Conservation (phyloP, 225 moss, liverwort and hornwort species). For the Sphagnum tenellum region DNA sequence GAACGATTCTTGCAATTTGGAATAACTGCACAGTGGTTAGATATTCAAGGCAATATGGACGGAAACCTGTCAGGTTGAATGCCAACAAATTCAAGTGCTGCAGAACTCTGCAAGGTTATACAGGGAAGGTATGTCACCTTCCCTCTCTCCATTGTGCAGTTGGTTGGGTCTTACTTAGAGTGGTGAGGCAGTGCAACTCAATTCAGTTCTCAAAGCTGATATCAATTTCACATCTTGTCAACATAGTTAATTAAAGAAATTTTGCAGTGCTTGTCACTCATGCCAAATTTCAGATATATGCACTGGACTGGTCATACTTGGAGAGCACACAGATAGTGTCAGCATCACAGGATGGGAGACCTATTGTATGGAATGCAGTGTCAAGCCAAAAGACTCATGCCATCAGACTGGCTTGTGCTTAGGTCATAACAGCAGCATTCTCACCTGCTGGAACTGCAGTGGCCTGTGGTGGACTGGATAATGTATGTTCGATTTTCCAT, state of each 20-base stretch:
- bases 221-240: background rate
- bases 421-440: conserved; percentile 95
- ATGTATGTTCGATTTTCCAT: conserved; percentile 86
- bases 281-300: conserved; percentile 58
- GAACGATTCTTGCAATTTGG: background rate
- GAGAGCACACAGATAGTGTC: conserved; percentile 85
- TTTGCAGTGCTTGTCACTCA: background rate
- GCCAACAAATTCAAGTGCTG: conserved; percentile 63
- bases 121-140: conserved; percentile 51
- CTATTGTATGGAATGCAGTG: conserved; percentile 97
- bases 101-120: conserved; percentile 92
- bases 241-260: background rate
- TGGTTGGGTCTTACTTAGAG: background rate
- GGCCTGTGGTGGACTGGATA: conserved; percentile 91
- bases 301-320: conserved; percentile 86
- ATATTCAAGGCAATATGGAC: conserved; percentile 50
- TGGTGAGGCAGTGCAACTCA: too few relatives aligned
- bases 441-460: conserved; percentile 69
- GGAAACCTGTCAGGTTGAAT: conserved; percentile 38
- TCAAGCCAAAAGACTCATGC: conserved; percentile 96
- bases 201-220: background rate
- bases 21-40: conserved; percentile 56
- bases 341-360: conserved; percentile 83
- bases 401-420: conserved; percentile 88
- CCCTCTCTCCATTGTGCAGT: background rate